These are phyloP conservation scores for Trametes punicea DNA, from an alignment of 768 basidiomycete species.

Conservation along the genomic window DNA sequence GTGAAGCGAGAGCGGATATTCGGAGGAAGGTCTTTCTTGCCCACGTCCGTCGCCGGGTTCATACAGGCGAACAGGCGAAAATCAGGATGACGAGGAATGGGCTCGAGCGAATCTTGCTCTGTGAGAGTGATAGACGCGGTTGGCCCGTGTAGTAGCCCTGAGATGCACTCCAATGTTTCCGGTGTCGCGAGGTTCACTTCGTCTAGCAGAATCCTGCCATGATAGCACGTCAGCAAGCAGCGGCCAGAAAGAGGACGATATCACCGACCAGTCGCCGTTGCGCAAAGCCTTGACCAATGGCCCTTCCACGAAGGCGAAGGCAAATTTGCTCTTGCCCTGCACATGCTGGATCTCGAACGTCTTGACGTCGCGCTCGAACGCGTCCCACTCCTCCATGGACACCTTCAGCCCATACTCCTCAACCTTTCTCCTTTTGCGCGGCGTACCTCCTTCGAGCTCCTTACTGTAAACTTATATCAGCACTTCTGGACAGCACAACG, in stretches of 20 bases:
- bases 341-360: conserved; percentile 89
- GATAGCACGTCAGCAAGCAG: not conserved
- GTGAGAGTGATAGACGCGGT: conserved; percentile 88
- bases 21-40: conserved; percentile 94
- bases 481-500: not conserved
- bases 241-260: not conserved
- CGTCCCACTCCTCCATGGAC: conserved; percentile 58
- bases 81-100: conserved; percentile 86
- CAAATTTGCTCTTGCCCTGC: conserved; percentile 84
- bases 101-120: conserved; percentile 88
- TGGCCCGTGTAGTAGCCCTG: conserved; percentile 81
- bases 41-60: conserved; percentile 99
- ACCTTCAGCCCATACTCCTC: conserved; percentile 40
- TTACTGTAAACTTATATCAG: conserved; percentile 17
- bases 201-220: conserved; percentile 85
- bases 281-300: conserved; percentile 90
- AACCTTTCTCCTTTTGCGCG: conserved; percentile 71
- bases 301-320: conserved; percentile 94
- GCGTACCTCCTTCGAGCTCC: conserved; percentile 40
- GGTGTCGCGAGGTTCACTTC: conserved; percentile 94
- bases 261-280: conserved; percentile 81
- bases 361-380: conserved; percentile 63
- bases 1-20: conserved; percentile 91
- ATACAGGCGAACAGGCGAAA: conserved; percentile 98
- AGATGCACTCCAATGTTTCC: conserved; percentile 91